Evolutionary conservation across 768 basidiomycete species (phyloP), one percentile per base, ranked within the genome.

Genomic region (Rubroboletus pulcherrimus): DNA sequence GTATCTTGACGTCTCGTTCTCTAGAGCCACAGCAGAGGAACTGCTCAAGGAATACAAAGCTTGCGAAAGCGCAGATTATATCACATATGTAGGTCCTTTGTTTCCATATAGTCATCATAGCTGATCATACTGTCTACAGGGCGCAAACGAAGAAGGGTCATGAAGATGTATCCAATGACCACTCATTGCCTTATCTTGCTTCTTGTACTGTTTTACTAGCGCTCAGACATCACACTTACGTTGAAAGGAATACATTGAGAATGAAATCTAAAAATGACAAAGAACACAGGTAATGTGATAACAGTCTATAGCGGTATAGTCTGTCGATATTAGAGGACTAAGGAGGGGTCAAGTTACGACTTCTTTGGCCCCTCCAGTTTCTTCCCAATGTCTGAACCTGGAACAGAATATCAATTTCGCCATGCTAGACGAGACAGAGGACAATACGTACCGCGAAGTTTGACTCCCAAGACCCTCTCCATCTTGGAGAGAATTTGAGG

Each of bases 21-120:
- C 9, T 63, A 93, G 92, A 55, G 91, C 89, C 6, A 91, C 89
- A 19, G 91, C 89, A 31, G 88, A 92, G 51, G 91, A 93, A 63
- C 73, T 97, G 17, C 74, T 94, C 63, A 91, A 93, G 60, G 96
- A 98, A 69, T 98, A 98, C 75, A 89, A 91, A 65, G 95, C 96
- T 49, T 96, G 93, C 71, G 95, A 98, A 74, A 94, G 87, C 66
- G 81, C 91, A 10, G 92, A 96, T 66, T 98, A 98, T 72, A 93
- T 98, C 62, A 83, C 88, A 64, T 91, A 92, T 68, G 89, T 87
- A 55, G 55, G 87, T 79, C 39, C 2, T 24, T 19, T 1, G 14
- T 24, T 30, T 43, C 30, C 14, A 5, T 1, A 1, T 19, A 0
- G 31, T 39, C 44, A 1, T 14, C 10, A 4, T 24, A 8, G 30